Conservation (phyloP, 176 grass and related monocot species). For the Oryza coarctata region DNA sequence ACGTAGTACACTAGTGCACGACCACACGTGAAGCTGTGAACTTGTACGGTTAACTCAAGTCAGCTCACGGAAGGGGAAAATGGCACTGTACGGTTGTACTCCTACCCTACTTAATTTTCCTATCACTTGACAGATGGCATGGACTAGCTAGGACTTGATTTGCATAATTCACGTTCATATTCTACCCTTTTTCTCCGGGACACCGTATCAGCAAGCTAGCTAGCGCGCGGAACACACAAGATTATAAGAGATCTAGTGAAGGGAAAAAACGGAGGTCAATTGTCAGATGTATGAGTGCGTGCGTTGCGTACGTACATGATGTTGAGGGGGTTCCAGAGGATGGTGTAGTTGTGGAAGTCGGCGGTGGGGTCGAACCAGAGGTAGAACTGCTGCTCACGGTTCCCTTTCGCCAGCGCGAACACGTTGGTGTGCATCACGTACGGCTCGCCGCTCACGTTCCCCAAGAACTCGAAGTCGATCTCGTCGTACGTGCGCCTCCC, state of each 20-base stretch:
- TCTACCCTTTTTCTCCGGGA: background rate
- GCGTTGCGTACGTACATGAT: conserved; percentile 37
- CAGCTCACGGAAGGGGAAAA: background rate
- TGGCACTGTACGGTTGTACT: background rate
- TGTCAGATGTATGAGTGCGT: background rate
- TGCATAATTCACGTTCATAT: background rate
- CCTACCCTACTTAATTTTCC: background rate
- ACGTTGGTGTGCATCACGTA: conserved; percentile 60
- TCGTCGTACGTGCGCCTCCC: conserved; percentile 52
- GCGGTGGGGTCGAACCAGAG: conserved; percentile 57
- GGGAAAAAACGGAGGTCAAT: background rate
- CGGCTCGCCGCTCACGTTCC: conserved; percentile 48
- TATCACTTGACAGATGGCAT: background rate
- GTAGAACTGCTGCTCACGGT: conserved; percentile 45
- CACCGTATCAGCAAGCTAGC: background rate
- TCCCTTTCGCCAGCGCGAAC: conserved; percentile 41
- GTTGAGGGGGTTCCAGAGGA: conserved; percentile 54
- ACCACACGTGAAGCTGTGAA: background rate
- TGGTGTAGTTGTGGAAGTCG: conserved; percentile 61
- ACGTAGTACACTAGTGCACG: too few relatives aligned
- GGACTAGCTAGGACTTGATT: background rate
- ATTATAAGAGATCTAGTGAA: background rate
- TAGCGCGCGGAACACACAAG: too few relatives aligned
- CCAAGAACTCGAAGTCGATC: conserved; percentile 68
- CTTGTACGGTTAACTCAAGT: background rate